Evolutionary conservation across 2,329 filamentous ascomycete genomes (phyloP).

Genomic region (Aureobasidium sp.): DNA sequence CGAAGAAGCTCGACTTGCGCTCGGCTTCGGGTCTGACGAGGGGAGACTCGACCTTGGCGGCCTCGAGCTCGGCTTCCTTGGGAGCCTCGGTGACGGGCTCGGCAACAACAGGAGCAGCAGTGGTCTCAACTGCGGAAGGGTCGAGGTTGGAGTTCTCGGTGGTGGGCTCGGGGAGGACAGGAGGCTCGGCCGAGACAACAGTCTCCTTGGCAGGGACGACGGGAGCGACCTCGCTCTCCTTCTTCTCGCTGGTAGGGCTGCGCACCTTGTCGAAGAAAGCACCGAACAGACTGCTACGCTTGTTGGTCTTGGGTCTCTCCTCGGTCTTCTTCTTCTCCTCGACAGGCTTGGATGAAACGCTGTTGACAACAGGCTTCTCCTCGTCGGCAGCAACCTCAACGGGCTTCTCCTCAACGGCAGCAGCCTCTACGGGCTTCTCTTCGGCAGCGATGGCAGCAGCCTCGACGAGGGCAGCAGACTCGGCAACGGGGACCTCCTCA

Average conservation of each 20-base stretch:
- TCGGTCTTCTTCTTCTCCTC: conserved; percentile 29
- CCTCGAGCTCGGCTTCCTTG: conserved; percentile 17
- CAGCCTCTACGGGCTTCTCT: conserved; percentile 20
- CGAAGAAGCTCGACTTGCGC: conserved; percentile 16
- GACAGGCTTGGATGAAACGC: neutral
- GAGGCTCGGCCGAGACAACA: conserved; percentile 31
- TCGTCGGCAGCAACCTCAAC: conserved; percentile 37
- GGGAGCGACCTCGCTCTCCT: conserved; percentile 55
- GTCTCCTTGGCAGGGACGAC: conserved; percentile 40
- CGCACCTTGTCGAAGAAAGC: conserved; percentile 52
- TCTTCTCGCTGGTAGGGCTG: conserved; percentile 52
- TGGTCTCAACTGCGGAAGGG: conserved; percentile 26
- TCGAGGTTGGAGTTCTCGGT: conserved; percentile 31
- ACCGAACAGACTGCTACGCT: conserved; percentile 79
- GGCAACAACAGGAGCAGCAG: conserved; percentile 20
- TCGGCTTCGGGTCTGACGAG: conserved; percentile 15
- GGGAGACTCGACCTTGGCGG: conserved; percentile 11
- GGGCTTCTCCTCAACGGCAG: conserved; percentile 26
- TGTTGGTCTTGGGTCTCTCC: conserved; percentile 56
- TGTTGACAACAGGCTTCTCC: conserved; percentile 36
- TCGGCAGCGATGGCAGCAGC: conserved; percentile 14
- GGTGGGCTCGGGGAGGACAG: conserved; percentile 24
- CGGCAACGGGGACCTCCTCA: conserved; percentile 6
- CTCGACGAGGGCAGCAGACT: conserved; percentile 1
- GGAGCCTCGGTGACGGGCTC: conserved; percentile 18